Conservation (phyloP, 1,284 basidiomycete species). For the Cutaneotrichosporon cavernicola region DNA sequence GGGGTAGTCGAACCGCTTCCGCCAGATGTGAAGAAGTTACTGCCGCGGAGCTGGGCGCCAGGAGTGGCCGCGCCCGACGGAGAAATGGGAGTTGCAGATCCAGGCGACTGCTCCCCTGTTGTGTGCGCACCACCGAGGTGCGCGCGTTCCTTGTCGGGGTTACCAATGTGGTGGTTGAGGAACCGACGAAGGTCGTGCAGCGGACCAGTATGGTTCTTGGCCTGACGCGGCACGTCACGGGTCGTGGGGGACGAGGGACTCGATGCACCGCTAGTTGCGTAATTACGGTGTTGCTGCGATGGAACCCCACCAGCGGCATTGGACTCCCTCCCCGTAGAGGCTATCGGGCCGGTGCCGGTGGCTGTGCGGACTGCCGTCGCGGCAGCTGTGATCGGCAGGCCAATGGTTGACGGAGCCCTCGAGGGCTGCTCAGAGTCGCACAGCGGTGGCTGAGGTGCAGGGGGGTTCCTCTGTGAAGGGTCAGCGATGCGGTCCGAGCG, state of each 20-base stretch:
- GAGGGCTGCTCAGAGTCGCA: not conserved
- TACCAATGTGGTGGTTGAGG: constrained; percentile 78
- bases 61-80: constrained; percentile 47
- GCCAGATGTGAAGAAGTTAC: constrained; percentile 34
- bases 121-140: not conserved
- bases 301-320: not conserved
- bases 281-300: constrained; percentile 18
- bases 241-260: constrained; percentile 47
- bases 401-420: constrained; percentile 18
- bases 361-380: not conserved
- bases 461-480: constrained; percentile 3
- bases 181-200: constrained; percentile 89
- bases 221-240: constrained; percentile 49
- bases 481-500: constrained; percentile 8
- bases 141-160: constrained; percentile 18
- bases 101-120: constrained; percentile 4
- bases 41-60: constrained; percentile 45
- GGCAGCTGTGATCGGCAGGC: constrained; percentile 43
- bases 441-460: not conserved
- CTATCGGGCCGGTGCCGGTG: not conserved
- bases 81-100: constrained; percentile 29
- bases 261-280: constrained; percentile 23
- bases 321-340: not conserved
- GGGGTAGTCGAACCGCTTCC: constrained; percentile 24
- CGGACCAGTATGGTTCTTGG: constrained; percentile 59